Percentiles rank a stretch among this genome's conserved stretches.
Conservation (phyloP, 108 stramenopile genomes). For the Nitzschia palea region DNA sequence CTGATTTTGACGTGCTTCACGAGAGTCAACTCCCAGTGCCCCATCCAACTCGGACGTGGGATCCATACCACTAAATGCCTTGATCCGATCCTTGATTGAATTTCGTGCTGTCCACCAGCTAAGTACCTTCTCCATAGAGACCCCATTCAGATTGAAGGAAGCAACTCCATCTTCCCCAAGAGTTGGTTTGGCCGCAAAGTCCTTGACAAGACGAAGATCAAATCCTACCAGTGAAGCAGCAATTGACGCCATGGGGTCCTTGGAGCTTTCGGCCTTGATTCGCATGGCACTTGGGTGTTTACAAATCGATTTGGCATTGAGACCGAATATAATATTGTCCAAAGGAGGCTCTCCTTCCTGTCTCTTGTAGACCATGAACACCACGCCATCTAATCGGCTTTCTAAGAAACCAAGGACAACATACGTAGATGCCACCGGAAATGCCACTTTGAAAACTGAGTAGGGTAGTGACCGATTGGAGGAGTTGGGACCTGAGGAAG, state of each 20-base stretch:
- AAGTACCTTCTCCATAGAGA: slow-evolving; percentile 56
- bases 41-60: slow-evolving; percentile 50
- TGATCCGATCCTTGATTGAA: slow-evolving; percentile 68
- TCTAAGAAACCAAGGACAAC: slow-evolving; percentile 82
- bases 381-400: slow-evolving; percentile 71
- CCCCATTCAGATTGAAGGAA: slow-evolving; percentile 59
- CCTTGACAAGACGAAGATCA: slow-evolving; percentile 77
- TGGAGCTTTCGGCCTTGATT: slow-evolving; percentile 48
- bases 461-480: slow-evolving; percentile 46
- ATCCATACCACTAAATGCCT: slow-evolving; percentile 72
- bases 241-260: slow-evolving; percentile 24
- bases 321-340: slow-evolving; percentile 76
- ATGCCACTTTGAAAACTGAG: slow-evolving; percentile 64
- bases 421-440: slow-evolving; percentile 73
- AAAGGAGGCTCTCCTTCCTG: slow-evolving; percentile 73
- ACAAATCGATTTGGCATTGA: slow-evolving; percentile 53
- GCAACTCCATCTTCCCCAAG: slow-evolving; percentile 52
- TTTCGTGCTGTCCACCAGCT: slow-evolving; percentile 79
- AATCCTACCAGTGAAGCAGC: slow-evolving; percentile 72
- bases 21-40: slow-evolving; percentile 27
- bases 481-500: slow-evolving; percentile 29
- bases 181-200: slow-evolving; percentile 61
- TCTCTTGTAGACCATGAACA: slow-evolving; percentile 68
- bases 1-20: slow-evolving; percentile 22
- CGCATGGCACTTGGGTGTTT: slow-evolving; percentile 76